A percentile compares a stretch with the other conserved stretches of the same genome.
Conservation (phyloP, 306 rosid species). For the Abrus pulchellus region DNA sequence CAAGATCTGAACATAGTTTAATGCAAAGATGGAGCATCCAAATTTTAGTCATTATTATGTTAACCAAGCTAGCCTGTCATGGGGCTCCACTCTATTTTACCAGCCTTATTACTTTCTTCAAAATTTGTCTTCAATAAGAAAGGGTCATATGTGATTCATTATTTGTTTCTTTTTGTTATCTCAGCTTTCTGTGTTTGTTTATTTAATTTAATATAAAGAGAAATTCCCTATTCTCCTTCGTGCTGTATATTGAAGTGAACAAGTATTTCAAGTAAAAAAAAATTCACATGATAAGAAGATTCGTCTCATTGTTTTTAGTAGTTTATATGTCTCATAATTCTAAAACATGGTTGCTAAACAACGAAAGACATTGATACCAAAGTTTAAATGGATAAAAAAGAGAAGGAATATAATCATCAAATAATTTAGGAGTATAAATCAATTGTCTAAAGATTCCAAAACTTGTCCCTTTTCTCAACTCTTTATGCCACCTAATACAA, state of each 20-base stretch:
- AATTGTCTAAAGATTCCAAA: constrained; percentile 42
- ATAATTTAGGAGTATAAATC: constrained; percentile 27
- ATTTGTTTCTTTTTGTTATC: constrained; percentile 20
- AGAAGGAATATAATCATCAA: constrained; percentile 52
- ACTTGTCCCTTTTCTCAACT: constrained; percentile 17
- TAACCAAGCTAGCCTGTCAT: constrained; percentile 52
- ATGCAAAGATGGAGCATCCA: constrained; percentile 48
- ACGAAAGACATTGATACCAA: constrained; percentile 39
- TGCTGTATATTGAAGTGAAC: no score
- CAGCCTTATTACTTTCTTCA: constrained; percentile 44
- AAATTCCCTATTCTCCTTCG: no score
- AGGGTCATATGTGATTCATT: constrained; percentile 39
- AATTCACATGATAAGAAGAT: background rate
- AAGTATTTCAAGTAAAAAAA: no score
- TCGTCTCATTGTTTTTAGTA: constrained; percentile 26
- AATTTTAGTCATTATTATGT: constrained; percentile 52
- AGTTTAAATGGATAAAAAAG: constrained; percentile 35
- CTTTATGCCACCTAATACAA: constrained; percentile 34
- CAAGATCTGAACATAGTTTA: constrained; percentile 47
- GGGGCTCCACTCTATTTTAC: constrained; percentile 42
- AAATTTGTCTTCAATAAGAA: constrained; percentile 62
- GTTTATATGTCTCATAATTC: constrained; percentile 38
- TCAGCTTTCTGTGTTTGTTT: background rate
- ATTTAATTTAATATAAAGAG: background rate
- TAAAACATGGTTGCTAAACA: constrained; percentile 45